Conservation (phyloP, 2,329 filamentous ascomycete genomes). For the Ramularia collo-cygni region DNA sequence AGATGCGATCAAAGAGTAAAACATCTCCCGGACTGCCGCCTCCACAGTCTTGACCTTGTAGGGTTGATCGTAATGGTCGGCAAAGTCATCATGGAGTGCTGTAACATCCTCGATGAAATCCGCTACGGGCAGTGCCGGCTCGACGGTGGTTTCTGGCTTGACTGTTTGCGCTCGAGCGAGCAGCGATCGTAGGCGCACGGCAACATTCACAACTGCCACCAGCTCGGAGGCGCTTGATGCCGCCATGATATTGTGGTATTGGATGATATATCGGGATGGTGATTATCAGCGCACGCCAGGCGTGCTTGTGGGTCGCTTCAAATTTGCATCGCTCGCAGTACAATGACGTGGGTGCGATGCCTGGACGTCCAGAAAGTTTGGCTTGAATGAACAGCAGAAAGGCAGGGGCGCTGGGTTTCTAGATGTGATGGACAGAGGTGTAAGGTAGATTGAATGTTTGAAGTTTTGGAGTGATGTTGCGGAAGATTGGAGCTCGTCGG, state of each 20-base stretch:
- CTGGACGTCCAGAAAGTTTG: no score
- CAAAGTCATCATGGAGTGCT: slow-evolving; percentile 23
- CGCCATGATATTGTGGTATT: slow-evolving; percentile 17
- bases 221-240: slow-evolving; percentile 22
- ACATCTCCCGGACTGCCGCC: slow-evolving; percentile 72
- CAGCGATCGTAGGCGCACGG: slow-evolving; percentile 32
- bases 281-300: no score
- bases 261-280: no score
- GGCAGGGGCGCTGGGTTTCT: no score
- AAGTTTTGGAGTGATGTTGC: neutral
- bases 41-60: slow-evolving; percentile 61
- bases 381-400: no score
- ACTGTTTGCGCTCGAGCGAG: slow-evolving; percentile 35
- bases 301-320: no score
- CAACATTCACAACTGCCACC: slow-evolving; percentile 21
- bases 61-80: slow-evolving; percentile 20
- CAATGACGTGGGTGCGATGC: no score
- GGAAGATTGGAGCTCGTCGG: no score
- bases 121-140: slow-evolving; percentile 38
- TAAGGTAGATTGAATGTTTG: no score
- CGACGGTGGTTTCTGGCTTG: slow-evolving; percentile 37
- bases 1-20: slow-evolving; percentile 51
- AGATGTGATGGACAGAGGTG: no score
- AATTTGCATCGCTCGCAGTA: no score
- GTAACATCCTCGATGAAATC: slow-evolving; percentile 30